Conservation (phyloP, 2,329 filamentous ascomycete species). For the Xylaria arbuscula region DNA sequence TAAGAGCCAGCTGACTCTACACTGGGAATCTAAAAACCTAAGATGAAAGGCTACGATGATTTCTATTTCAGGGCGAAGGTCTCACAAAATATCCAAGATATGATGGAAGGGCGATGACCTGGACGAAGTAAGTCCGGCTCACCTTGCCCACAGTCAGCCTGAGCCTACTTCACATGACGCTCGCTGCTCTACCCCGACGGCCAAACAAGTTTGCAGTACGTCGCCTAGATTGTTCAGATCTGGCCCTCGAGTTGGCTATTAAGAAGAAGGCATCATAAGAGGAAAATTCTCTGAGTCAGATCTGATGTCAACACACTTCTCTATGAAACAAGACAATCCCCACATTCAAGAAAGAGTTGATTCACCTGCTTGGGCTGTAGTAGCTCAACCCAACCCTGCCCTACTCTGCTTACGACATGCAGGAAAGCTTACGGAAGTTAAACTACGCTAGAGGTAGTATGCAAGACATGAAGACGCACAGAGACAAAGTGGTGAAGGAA, state of each 20-base stretch:
- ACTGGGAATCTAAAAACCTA: background rate
- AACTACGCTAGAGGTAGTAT: background rate
- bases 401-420: background rate
- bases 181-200: background rate
- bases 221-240: background rate
- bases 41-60: background rate
- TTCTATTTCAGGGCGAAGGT: slow-evolving; percentile 1
- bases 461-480: background rate
- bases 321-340: background rate
- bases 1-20: background rate
- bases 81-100: background rate
- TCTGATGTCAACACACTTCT: background rate
- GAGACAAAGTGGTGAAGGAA: background rate
- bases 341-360: background rate
- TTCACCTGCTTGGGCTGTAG: background rate
- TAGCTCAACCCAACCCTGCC: background rate
- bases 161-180: background rate
- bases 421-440: background rate
- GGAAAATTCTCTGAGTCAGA: background rate
- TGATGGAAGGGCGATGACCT: background rate
- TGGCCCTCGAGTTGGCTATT: background rate
- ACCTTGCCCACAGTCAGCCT: background rate
- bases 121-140: background rate
- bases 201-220: background rate
- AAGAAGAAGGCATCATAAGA: background rate